These are phyloP conservation scores for Zasmidium cellare DNA, from an alignment of 2,329 filamentous ascomycete species.

Conservation along the genomic window DNA sequence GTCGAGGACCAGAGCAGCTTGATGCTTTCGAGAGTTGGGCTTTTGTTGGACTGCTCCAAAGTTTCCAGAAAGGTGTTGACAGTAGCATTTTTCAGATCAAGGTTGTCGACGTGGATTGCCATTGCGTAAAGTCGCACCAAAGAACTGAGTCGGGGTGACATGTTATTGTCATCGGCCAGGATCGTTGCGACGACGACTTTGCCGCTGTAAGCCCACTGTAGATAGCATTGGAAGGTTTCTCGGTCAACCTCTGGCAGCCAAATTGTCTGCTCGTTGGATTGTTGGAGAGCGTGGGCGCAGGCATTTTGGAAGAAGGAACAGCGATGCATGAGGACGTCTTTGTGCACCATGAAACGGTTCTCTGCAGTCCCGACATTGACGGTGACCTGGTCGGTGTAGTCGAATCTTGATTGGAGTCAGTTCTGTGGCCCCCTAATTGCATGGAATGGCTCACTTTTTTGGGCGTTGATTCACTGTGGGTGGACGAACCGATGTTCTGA, in stretches of 20 bases:
- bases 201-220: constrained; percentile 3
- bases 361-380: constrained; percentile 9
- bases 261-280: not conserved
- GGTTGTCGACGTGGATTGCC: not conserved
- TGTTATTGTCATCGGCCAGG: not conserved
- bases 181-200: not conserved
- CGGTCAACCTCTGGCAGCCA: constrained; percentile 2
- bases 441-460: not conserved
- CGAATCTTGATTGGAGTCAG: constrained; percentile 1
- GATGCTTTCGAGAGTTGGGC: not conserved
- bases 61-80: not conserved
- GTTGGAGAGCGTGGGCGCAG: constrained; percentile 7
- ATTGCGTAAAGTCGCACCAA: not conserved
- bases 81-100: not conserved
- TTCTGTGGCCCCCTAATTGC: not conserved
- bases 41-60: not conserved
- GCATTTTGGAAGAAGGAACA: constrained; percentile 19
- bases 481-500: not conserved
- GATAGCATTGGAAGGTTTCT: constrained; percentile 5
- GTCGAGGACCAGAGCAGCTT: not conserved
- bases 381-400: constrained; percentile 4
- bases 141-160: not conserved
- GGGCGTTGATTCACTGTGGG: not conserved
- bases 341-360: constrained; percentile 11
- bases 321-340: constrained; percentile 8